Conservation (phyloP, 371 early-diverging fungal genomes). For the Mucor indicus region DNA sequence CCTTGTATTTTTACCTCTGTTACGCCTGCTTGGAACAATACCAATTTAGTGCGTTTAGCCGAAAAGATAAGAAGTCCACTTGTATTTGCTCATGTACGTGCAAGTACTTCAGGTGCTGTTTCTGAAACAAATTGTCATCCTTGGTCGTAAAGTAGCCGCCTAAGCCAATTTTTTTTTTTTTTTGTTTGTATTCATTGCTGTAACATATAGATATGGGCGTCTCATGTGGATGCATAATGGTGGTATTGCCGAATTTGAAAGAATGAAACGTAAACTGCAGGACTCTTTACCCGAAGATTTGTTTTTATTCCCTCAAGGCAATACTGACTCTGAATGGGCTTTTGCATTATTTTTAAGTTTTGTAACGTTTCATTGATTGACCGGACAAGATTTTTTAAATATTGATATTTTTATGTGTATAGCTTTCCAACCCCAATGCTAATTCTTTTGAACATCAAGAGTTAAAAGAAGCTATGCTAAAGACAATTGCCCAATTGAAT, state of each 20-base stretch:
- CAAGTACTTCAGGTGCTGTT: conserved; percentile 75
- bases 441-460: conserved; percentile 52
- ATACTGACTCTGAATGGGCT: conserved; percentile 85
- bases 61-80: conserved; percentile 77
- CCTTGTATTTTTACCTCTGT: conserved; percentile 87
- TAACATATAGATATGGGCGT: conserved; percentile 52
- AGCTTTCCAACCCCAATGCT: conserved; percentile 53
- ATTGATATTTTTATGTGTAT: too few relatives aligned
- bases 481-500: conserved; percentile 72
- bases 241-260: conserved; percentile 67
- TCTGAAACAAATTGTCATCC: conserved; percentile 86
- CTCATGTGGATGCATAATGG: conserved; percentile 94
- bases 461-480: conserved; percentile 71
- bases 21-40: conserved; percentile 87
- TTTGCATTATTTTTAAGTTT: conserved; percentile 85
- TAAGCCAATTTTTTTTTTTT: neutral
- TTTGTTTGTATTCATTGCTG: neutral
- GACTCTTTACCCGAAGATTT: conserved; percentile 66
- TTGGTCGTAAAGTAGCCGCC: conserved; percentile 57
- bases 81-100: conserved; percentile 86
- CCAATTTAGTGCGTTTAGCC: conserved; percentile 74
- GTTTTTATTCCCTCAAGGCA: conserved; percentile 73
- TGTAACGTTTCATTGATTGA: conserved; percentile 23
- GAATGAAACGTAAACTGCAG: conserved; percentile 74
- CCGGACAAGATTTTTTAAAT: neutral